A percentile compares a stretch with the other conserved stretches of the same genome.
phyloP scores from a whole-genome alignment of 768 basidiomycete species.

The Suillus subaureus region DNA sequence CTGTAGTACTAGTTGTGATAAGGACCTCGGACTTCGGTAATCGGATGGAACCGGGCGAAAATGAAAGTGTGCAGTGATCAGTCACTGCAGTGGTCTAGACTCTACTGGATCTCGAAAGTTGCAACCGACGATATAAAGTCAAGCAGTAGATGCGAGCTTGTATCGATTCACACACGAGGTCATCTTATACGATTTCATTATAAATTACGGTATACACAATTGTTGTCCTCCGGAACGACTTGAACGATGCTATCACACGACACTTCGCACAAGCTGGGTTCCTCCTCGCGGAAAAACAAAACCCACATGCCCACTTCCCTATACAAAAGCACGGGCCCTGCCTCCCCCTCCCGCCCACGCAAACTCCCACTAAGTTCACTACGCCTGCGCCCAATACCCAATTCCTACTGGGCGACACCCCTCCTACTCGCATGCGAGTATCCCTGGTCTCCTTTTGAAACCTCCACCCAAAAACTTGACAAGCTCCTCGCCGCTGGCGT shows the following conservation, averaged over 20 bases:
- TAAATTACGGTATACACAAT: not conserved
- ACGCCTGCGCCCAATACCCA: constrained; percentile 66
- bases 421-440: constrained; percentile 80
- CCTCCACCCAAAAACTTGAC: constrained; percentile 66
- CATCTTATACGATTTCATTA: not conserved
- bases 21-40: not conserved
- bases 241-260: not conserved
- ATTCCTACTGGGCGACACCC: constrained; percentile 83
- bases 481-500: constrained; percentile 71
- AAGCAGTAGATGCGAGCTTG: not conserved
- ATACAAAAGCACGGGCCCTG: not conserved
- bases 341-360: constrained; percentile 1
- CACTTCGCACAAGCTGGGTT: not conserved
- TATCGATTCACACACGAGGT: not conserved
- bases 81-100: not conserved
- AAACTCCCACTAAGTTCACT: constrained; percentile 1
- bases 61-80: not conserved
- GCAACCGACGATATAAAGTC: not conserved
- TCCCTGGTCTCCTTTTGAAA: constrained; percentile 66
- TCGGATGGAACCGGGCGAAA: constrained; percentile 1
- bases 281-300: not conserved
- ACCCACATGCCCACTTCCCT: not conserved
- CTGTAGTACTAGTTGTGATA: not conserved
- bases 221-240: not conserved
- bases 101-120: not conserved